Base-by-base conservation (phyloP, 305 asterid species). In the Fraxinus angustifolia region DNA sequence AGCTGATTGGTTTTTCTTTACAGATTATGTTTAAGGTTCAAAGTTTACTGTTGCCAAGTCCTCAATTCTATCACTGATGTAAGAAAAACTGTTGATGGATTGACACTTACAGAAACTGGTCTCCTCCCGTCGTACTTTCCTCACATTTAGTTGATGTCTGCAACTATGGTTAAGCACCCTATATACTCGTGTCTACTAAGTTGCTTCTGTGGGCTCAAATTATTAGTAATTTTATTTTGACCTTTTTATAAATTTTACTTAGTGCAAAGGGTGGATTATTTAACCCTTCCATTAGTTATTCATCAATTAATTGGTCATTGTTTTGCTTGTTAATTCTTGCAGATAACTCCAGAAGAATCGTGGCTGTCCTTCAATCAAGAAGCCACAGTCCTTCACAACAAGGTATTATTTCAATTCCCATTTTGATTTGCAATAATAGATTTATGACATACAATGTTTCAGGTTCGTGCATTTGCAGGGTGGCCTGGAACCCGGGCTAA, bases 381-480 rank as follows among this genome's bases (percentile, higher is more conserved):
- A 31, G 99, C 99, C 80, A 56, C 19, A 76, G 78, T 85, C 90
- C 93, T 95, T 84, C 99, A 95, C 88, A 91, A 95, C 87, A 95
- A 91, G 97, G 99, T 95, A 86, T 40, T 30, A 28, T 65, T 85
- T 67, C 50, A 80, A 74, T 70, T 79, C 85, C 60, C 83, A 60
- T 80, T 26, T 80, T 50, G 35, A 68, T 79, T 10, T 28, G 53
- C 31, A 80, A 73, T 86, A 75, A 80, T 76, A 36, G 85, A 72
- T 77, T 79, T 81, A 82, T 89, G 82, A 85, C 90, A 83, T 42
- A 77, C 85, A 87, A 83, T 85, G 86, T 90, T 91, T 84, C 87
- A 95, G 99, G 99, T 95, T 80, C 94, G 97, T 84, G 99, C 99
- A 78, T 91, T 95, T 91, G 92, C 99, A 90, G 98, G 99, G 45